phyloP scores from a whole-genome alignment of 495 filamentous ascomycete species.

The Venustampulla echinocandica region DNA sequence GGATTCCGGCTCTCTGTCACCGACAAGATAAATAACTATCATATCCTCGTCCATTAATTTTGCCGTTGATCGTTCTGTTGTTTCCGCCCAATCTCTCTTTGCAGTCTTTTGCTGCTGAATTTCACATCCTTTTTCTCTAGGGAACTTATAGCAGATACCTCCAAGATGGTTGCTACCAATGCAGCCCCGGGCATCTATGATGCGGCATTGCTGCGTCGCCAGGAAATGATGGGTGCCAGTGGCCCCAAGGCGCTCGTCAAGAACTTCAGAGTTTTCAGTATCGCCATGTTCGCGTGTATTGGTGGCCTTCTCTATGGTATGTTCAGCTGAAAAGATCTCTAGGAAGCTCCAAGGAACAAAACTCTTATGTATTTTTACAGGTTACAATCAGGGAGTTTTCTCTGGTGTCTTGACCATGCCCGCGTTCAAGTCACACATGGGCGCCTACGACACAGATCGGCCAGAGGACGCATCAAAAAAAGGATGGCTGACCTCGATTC shows the following conservation, averaged over 20 bases:
- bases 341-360: slow-evolving; percentile 15
- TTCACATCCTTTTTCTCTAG: not conserved
- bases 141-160: not conserved
- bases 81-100: not conserved
- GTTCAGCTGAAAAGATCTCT: too few relatives aligned
- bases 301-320: slow-evolving; percentile 46
- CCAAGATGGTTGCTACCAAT: slow-evolving; percentile 17
- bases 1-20: not conserved
- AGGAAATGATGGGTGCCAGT: slow-evolving; percentile 53
- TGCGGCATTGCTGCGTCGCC: slow-evolving; percentile 55
- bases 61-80: not conserved
- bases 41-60: slow-evolving; percentile 5
- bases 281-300: slow-evolving; percentile 69
- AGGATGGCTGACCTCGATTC: slow-evolving; percentile 72
- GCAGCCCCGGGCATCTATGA: slow-evolving; percentile 38
- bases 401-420: slow-evolving; percentile 60
- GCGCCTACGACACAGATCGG: slow-evolving; percentile 43
- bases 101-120: not conserved
- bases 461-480: slow-evolving; percentile 53
- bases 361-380: slow-evolving; percentile 27
- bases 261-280: slow-evolving; percentile 62
- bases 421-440: slow-evolving; percentile 51
- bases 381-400: slow-evolving; percentile 80
- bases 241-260: slow-evolving; percentile 57
- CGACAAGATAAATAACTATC: not conserved